Percentiles rank a stretch among this genome's conserved stretches.
Conservation (phyloP, 2,329 filamentous ascomycete genomes). For the Simplicillium sp. region DNA sequence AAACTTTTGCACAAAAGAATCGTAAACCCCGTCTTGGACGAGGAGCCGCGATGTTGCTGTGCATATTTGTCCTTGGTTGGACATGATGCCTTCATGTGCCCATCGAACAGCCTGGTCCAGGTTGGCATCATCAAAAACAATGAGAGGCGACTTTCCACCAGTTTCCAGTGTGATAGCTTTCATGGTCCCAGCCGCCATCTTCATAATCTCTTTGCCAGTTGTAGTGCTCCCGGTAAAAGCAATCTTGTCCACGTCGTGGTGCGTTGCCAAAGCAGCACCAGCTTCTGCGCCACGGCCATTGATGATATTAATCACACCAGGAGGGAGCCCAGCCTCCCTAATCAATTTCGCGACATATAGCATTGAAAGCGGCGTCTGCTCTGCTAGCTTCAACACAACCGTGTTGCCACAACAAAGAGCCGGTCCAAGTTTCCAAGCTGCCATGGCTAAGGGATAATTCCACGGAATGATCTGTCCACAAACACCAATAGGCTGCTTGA, state of each 20-base stretch:
- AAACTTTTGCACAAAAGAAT: slow-evolving; percentile 54
- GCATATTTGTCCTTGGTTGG: slow-evolving; percentile 51
- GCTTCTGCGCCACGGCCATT: slow-evolving; percentile 57
- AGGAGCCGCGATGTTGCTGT: slow-evolving; percentile 49
- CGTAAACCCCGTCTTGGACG: slow-evolving; percentile 46
- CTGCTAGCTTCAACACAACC: slow-evolving; percentile 48
- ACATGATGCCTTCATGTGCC: slow-evolving; percentile 33
- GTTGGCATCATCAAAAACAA: slow-evolving; percentile 52
- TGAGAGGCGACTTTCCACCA: slow-evolving; percentile 49
- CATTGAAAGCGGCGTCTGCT: slow-evolving; percentile 52
- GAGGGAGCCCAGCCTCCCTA: slow-evolving; percentile 61
- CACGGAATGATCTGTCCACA: slow-evolving; percentile 71
- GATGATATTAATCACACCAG: slow-evolving; percentile 63
- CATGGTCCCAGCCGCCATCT: slow-evolving; percentile 49
- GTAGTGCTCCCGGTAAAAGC: slow-evolving; percentile 64
- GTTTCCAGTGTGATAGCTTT: slow-evolving; percentile 52
- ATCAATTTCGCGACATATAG: slow-evolving; percentile 53
- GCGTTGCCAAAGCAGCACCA: slow-evolving; percentile 54
- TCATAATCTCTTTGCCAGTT: slow-evolving; percentile 63
- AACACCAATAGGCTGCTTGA: slow-evolving; percentile 69
- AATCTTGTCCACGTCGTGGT: slow-evolving; percentile 58
- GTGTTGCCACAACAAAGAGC: slow-evolving; percentile 50
- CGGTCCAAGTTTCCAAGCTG: slow-evolving; percentile 46
- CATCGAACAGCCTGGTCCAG: slow-evolving; percentile 53
- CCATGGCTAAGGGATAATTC: slow-evolving; percentile 73